Evolutionary conservation across 306 rosid genomes (phyloP).

Genomic region (Gleditsia sinensis): DNA sequence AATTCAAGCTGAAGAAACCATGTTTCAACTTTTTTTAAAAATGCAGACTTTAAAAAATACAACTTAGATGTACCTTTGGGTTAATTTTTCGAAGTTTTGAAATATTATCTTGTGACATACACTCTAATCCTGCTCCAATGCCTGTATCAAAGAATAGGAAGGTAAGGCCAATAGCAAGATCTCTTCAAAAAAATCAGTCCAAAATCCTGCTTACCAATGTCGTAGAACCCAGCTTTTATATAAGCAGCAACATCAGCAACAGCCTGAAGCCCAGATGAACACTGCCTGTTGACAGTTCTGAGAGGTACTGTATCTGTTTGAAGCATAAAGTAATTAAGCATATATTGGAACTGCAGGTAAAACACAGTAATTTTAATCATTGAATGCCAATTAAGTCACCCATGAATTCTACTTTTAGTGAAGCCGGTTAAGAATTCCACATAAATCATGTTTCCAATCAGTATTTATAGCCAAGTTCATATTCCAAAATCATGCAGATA

Average conservation of each 20-base stretch:
- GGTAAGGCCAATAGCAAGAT: slow-evolving; percentile 10
- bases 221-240: slow-evolving; percentile 85
- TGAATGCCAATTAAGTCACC: slow-evolving; percentile 16
- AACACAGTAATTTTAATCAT: slow-evolving; percentile 7
- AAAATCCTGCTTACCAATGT: slow-evolving; percentile 61
- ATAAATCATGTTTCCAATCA: background rate
- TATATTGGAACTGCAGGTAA: background rate
- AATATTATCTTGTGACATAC: slow-evolving; percentile 58
- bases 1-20: slow-evolving; percentile 20
- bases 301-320: slow-evolving; percentile 74
- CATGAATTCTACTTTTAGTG: background rate
- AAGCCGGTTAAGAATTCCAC: background rate
- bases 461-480: background rate
- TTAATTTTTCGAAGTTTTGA: slow-evolving; percentile 34
- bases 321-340: slow-evolving; percentile 24
- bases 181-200: background rate
- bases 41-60: background rate
- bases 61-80: slow-evolving; percentile 57
- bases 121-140: slow-evolving; percentile 91
- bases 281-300: slow-evolving; percentile 90
- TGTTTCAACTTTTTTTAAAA: background rate
- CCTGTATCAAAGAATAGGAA: slow-evolving; percentile 51
- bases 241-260: slow-evolving; percentile 95
- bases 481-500: background rate
- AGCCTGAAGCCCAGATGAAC: slow-evolving; percentile 97